A percentile compares a stretch with the other conserved stretches of the same genome.
These are phyloP conservation scores for Udeniomyces megalosporus DNA, from an alignment of 768 basidiomycete species.

Conservation along the genomic window DNA sequence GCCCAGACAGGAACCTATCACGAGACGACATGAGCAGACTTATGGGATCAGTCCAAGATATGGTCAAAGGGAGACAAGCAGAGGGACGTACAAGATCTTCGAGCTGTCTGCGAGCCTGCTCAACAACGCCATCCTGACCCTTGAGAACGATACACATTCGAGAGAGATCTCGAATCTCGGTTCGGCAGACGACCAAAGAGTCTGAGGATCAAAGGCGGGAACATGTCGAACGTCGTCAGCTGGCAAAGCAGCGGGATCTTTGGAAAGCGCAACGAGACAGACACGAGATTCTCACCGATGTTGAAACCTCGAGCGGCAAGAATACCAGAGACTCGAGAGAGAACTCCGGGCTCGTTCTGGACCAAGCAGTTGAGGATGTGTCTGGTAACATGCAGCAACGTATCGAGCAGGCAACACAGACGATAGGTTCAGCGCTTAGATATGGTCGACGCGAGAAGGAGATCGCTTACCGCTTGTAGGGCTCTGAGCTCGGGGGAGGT, in stretches of 20 bases:
- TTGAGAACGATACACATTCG: slow-evolving; percentile 95
- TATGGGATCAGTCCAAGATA: not conserved
- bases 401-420: not conserved
- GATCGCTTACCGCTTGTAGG: slow-evolving; percentile 14
- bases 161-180: slow-evolving; percentile 89
- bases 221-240: not conserved
- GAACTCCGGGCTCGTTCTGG: slow-evolving; percentile 98
- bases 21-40: not conserved
- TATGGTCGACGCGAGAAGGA: too few species aligned
- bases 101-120: slow-evolving; percentile 86
- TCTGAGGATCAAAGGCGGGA: slow-evolving; percentile 42
- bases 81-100: slow-evolving; percentile 72
- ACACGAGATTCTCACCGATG: slow-evolving; percentile 25
- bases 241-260: not conserved
- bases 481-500: slow-evolving; percentile 12
- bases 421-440: too few species aligned
- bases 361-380: slow-evolving; percentile 95
- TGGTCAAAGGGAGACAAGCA: not conserved
- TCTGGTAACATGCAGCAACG: too few species aligned
- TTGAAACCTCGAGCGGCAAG: slow-evolving; percentile 95
- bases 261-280: not conserved
- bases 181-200: slow-evolving; percentile 92
- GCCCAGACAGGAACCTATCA: slow-evolving; percentile 95
- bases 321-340: slow-evolving; percentile 93
- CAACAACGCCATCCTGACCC: slow-evolving; percentile 94